Percentiles rank a stretch among this genome's conserved stretches.
Conservation (phyloP, 768 basidiomycete species). For the Hortiboletus flavorubellus region DNA sequence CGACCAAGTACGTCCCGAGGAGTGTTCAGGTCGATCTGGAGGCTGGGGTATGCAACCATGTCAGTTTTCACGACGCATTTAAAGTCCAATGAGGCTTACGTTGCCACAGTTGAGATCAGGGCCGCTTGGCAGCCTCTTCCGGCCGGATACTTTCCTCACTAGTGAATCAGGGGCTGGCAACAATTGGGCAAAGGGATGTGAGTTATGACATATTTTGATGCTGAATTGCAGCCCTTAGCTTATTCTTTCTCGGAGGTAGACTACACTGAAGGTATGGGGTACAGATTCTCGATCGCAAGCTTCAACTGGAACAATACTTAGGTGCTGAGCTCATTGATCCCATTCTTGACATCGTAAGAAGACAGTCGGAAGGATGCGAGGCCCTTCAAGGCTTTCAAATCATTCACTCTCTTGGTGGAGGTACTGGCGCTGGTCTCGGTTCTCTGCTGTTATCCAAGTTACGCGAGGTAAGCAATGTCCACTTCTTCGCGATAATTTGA, state of each 20-base stretch:
- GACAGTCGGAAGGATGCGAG: conserved; percentile 79
- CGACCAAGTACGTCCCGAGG: conserved; percentile 81
- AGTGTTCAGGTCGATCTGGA: conserved; percentile 91
- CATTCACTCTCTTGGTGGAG: conserved; percentile 87
- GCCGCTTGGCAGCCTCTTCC: conserved; percentile 69
- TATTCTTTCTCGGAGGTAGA: conserved; percentile 39
- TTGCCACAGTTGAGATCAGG: conserved; percentile 61
- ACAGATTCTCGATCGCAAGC: not conserved
- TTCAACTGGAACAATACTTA: conserved; percentile 24
- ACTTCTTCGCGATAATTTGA: not conserved
- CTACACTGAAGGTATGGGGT: conserved; percentile 77
- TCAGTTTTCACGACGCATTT: conserved; percentile 34
- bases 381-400: conserved; percentile 90
- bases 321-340: conserved; percentile 89
- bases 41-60: conserved; percentile 77
- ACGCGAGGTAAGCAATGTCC: conserved; percentile 54
- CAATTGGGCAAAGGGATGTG: conserved; percentile 95
- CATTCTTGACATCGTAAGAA: conserved; percentile 78
- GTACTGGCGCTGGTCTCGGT: conserved; percentile 85
- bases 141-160: conserved; percentile 81
- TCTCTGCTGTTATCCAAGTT: conserved; percentile 77
- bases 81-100: conserved; percentile 1
- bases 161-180: conserved; percentile 73
- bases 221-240: conserved; percentile 12
- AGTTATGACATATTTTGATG: conserved; percentile 30